Evolutionary conservation across 805 yeast species (phyloP), one percentile per base, ranked within the genome.

Genomic region (Jamesozyma jinghongensis): DNA sequence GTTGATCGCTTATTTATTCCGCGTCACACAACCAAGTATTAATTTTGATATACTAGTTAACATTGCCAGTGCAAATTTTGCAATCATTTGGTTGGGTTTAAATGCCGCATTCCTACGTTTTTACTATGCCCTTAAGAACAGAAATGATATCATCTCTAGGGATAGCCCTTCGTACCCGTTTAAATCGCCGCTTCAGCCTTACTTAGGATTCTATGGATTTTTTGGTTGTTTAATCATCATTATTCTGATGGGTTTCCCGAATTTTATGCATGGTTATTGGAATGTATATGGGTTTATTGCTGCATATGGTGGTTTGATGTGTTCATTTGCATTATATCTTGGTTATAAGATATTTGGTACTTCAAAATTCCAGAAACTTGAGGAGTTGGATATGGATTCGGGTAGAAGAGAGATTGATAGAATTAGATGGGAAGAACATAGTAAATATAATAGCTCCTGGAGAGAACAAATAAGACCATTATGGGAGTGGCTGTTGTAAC

Each of bases 371-470:
- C 83, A 77, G 39, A 71, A 84, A 37, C 63, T 84, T 35, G 88
- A 82, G 49, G 80, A 83, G 35, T 57, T 85, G 44, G 94, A 86
- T 58, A 71, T 82, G 56, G 95, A 86, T 58, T 73, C 85, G 0
- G 95, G 95, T 2, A 67, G 95, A 51, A 70, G 92, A 38, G 95
- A 85, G 56, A 76, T 80, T 62, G 95, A 86, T 60, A 67, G 86
- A 37, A 74, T 74, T 47, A 75, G 79, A 18, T 85, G 94, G 94
- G 85, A 80, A 49, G 92, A 85, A 43, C 85, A 83, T 38, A 67
- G 62, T 32, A 65, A 59, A 27, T 66, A 65, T 39, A 10, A 20
- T 14, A 14, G 30, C 16, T n/a, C 37, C n/a, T n/a, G n/a, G n/a
- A n/a, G n/a, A n/a, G n/a, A n/a, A n/a, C n/a, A n/a, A n/a, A n/a